A percentile compares a stretch with the other conserved stretches of the same genome.
phyloP scores from a whole-genome alignment of 306 rosid species.

The Inga leiocalycina region DNA sequence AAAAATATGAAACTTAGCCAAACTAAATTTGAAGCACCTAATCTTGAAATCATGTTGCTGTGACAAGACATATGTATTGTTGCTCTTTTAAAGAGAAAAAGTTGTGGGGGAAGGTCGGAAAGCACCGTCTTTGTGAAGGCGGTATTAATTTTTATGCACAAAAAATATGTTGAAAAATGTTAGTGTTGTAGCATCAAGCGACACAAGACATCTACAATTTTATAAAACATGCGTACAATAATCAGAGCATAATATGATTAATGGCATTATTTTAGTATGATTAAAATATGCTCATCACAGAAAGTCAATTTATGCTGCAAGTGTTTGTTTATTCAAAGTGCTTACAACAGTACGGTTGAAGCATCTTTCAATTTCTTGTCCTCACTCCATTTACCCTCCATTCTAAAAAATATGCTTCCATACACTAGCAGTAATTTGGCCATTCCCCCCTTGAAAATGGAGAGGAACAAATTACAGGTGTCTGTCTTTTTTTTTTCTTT shows the following conservation, averaged over 20 bases:
- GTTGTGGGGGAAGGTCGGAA: neutral
- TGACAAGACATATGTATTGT: neutral
- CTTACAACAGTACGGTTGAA: neutral
- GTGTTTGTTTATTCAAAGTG: neutral
- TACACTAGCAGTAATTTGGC: neutral
- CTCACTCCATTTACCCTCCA: neutral
- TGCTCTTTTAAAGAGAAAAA: neutral
- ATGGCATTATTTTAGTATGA: neutral
- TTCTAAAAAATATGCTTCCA: neutral
- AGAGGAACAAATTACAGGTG: neutral
- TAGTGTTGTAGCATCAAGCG: conserved; percentile 21
- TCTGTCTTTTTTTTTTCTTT: neutral
- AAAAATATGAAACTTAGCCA: neutral
- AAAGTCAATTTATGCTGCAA: conserved; percentile 16
- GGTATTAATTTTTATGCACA: neutral
- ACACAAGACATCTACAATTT: neutral
- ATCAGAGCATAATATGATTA: neutral
- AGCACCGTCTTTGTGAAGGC: neutral
- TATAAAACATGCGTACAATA: neutral
- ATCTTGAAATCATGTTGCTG: neutral
- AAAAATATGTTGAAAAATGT: neutral
- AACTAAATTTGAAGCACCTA: neutral
- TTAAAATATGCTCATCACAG: neutral
- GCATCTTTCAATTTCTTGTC: conserved; percentile 1
- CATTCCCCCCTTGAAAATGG: neutral